These are phyloP conservation scores for Pneumocystis wakefieldiae DNA, from an alignment of 1,139 yeast genomes.

Conservation along the genomic window DNA sequence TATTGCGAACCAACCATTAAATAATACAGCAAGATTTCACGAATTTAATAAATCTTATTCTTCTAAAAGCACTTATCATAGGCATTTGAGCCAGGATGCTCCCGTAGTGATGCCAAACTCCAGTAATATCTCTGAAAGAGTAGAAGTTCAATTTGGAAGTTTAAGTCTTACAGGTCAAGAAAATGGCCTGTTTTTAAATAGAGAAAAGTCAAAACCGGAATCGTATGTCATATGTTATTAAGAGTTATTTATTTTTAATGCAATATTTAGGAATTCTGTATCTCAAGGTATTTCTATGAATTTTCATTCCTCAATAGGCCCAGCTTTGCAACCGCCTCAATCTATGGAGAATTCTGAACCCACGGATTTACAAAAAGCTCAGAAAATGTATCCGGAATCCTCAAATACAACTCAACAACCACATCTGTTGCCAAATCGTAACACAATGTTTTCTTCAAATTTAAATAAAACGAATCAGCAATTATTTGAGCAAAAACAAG, in stretches of 20 bases:
- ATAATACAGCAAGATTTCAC: conserved; percentile 16
- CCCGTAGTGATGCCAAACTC: conserved; percentile 54
- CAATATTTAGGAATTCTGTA: neutral
- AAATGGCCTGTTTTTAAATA: neutral
- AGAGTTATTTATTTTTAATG: neutral
- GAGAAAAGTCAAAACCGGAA: neutral
- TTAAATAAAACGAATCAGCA: neutral
- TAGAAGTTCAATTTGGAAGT: conserved; percentile 60
- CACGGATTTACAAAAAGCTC: neutral
- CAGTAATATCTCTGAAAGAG: conserved; percentile 34
- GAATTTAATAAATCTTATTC: conserved; percentile 12
- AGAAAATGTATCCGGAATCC: neutral
- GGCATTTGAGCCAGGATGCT: conserved; percentile 30
- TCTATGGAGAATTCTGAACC: neutral
- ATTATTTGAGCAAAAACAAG: neutral
- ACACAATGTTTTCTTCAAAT: neutral
- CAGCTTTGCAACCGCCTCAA: neutral
- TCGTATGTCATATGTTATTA: neutral
- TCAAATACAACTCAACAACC: neutral
- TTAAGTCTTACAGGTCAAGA: conserved; percentile 26
- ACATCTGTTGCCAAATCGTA: neutral
- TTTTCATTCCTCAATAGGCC: neutral
- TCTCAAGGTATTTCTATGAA: neutral
- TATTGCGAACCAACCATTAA: conserved; percentile 21
- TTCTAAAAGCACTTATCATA: conserved; percentile 17